Evolutionary conservation across 2,329 filamentous ascomycete genomes (phyloP).

Genomic region (Cryoendolithus antarcticus): DNA sequence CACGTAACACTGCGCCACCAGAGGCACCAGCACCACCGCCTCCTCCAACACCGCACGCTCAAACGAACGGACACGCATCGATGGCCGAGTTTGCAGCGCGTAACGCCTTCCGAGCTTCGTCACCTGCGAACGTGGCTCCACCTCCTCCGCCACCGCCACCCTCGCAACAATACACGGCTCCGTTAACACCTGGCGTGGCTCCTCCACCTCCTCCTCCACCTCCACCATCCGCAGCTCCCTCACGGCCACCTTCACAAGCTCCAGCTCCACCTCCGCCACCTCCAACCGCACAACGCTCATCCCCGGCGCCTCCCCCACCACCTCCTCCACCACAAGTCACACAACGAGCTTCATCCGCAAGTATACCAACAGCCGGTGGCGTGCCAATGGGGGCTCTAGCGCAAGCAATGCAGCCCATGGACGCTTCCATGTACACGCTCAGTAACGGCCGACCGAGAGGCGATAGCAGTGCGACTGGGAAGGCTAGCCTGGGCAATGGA

Average conservation of each 20-base stretch:
- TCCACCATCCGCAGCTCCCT: conserved; percentile 14
- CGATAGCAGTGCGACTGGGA: background rate
- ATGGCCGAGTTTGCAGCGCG: too few species aligned
- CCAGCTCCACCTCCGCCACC: conserved; percentile 18
- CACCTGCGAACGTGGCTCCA: background rate
- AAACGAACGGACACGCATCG: too few species aligned
- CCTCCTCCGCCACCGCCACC: too few species aligned
- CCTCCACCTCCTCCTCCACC: conserved; percentile 29
- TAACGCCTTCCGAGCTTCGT: too few species aligned
- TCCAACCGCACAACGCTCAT: conserved; percentile 26
- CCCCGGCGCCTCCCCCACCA: conserved; percentile 3
- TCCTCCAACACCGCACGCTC: conserved; percentile 22
- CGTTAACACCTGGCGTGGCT: conserved; percentile 18
- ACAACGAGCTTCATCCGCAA: conserved; percentile 4
- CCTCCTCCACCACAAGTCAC: conserved; percentile 8
- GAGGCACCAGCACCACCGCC: conserved; percentile 16
- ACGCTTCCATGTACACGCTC: conserved; percentile 5
- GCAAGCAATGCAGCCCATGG: conserved; percentile 5
- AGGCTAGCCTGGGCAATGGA: conserved; percentile 1
- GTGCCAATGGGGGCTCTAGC: conserved; percentile 1
- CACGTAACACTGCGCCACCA: conserved; percentile 18
- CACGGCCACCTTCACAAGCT: conserved; percentile 19
- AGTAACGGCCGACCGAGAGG: conserved; percentile 2
- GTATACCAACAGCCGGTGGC: conserved; percentile 19
- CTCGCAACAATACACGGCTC: too few species aligned